These are phyloP conservation scores for Crithidia acanthocephali DNA, from an alignment of 208 protist genomes.

Conservation along the genomic window DNA sequence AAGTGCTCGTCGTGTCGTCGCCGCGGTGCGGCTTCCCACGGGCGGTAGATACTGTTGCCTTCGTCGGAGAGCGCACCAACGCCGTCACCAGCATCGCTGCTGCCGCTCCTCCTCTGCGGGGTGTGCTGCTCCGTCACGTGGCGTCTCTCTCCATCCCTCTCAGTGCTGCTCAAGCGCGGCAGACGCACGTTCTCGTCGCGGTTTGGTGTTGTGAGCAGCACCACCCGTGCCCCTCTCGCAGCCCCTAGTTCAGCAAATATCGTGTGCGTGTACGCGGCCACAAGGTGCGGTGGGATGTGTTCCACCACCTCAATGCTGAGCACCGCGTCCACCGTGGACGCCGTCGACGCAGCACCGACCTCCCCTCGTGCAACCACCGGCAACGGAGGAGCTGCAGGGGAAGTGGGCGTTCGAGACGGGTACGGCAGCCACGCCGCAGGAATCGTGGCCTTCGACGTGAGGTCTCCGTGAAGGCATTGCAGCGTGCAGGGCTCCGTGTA, in stretches of 20 bases:
- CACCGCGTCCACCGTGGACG: constrained; percentile 40
- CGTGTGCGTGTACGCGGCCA: constrained; percentile 52
- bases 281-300: constrained; percentile 48
- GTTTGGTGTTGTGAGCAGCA: constrained; percentile 67
- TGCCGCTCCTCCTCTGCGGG: too few relatives aligned
- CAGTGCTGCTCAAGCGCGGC: background rate
- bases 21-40: constrained; percentile 5
- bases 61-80: background rate
- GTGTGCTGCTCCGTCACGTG: too few relatives aligned
- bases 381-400: background rate
- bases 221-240: constrained; percentile 29
- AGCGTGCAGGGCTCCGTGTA: constrained; percentile 33
- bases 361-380: background rate
- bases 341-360: background rate
- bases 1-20: constrained; percentile 50
- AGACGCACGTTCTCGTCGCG: constrained; percentile 44
- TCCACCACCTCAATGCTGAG: constrained; percentile 68
- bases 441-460: constrained; percentile 31
- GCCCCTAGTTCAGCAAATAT: constrained; percentile 47
- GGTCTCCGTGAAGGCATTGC: constrained; percentile 52
- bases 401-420: background rate
- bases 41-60: constrained; percentile 38
- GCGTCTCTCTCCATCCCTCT: too few relatives aligned
- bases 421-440: constrained; percentile 16
- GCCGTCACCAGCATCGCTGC: too few relatives aligned